Evolutionary conservation across 768 basidiomycete species (phyloP).

Genomic region (Clitopilus passeckerianus): DNA sequence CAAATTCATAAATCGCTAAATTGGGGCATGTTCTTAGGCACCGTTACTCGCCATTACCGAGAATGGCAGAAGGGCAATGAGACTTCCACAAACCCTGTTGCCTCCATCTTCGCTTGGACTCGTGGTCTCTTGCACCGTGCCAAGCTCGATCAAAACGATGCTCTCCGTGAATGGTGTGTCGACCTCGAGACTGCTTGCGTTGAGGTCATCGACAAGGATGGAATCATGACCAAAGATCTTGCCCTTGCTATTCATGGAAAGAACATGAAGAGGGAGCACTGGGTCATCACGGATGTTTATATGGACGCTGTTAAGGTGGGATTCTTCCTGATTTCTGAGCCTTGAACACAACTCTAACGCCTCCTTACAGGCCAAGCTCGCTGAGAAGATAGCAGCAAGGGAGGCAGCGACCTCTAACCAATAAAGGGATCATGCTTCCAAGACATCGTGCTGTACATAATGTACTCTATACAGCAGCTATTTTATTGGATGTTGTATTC

Average conservation of each 20-base stretch:
- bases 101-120: constrained; percentile 98
- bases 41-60: constrained; percentile 95
- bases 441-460: background rate
- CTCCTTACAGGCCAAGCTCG: constrained; percentile 32
- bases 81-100: constrained; percentile 98
- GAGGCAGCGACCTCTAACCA: background rate
- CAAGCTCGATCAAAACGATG: constrained; percentile 81
- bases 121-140: constrained; percentile 91
- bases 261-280: constrained; percentile 88
- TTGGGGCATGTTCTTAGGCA: constrained; percentile 34
- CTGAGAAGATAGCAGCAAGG: constrained; percentile 33
- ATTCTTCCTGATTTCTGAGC: too few relatives aligned
- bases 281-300: constrained; percentile 93
- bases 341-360: background rate
- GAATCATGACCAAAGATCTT: constrained; percentile 96
- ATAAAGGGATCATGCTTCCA: background rate
- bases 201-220: constrained; percentile 86
- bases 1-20: too few relatives aligned
- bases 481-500: background rate
- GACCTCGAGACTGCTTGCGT: constrained; percentile 85
- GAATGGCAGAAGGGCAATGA: constrained; percentile 97
- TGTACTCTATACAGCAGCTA: background rate
- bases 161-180: constrained; percentile 66
- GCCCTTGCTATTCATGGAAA: constrained; percentile 93
- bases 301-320: constrained; percentile 90